Evolutionary conservation across 164 flowering plant genomes (phyloP).

Genomic region (Akebia trifoliata): DNA sequence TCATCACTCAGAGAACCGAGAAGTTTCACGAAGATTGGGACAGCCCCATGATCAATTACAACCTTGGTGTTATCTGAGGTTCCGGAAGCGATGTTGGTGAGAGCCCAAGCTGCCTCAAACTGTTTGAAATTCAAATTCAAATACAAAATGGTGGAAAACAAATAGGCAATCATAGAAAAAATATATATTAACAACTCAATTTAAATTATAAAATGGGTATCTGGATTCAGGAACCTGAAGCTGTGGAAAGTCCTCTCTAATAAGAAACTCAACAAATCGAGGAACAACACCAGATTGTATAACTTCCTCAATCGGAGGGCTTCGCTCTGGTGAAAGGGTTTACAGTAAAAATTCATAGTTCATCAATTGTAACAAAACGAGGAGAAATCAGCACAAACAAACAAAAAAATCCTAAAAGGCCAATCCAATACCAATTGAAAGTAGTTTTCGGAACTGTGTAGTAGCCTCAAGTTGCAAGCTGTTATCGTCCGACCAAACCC

Average conservation of each 20-base stretch:
- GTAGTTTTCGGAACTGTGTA: conserved; percentile 66
- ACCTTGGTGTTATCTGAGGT: conserved; percentile 64
- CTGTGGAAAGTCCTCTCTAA: conserved; percentile 56
- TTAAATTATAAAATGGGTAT: no score
- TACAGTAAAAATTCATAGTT: not conserved
- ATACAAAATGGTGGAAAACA: no score
- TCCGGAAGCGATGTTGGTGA: conserved; percentile 70
- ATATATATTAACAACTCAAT: no score
- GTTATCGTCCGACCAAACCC: conserved; percentile 48
- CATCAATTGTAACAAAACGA: not conserved
- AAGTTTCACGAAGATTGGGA: conserved; percentile 64
- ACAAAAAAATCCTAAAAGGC: not conserved
- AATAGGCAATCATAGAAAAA: no score
- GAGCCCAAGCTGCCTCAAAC: conserved; percentile 88
- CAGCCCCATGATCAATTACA: conserved; percentile 68
- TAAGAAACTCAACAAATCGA: conserved; percentile 67
- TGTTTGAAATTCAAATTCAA: conserved; percentile 16
- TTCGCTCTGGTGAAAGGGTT: conserved; percentile 33
- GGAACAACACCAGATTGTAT: conserved; percentile 71
- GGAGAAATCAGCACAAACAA: not conserved
- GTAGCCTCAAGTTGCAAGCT: conserved; percentile 65
- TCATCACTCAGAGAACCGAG: conserved; percentile 63
- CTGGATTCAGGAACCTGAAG: conserved; percentile 41
- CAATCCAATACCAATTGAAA: conserved; percentile 53
- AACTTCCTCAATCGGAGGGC: conserved; percentile 72